phyloP scores from a whole-genome alignment of 1,284 basidiomycete genomes.

The Apiotrichum brassicae region DNA sequence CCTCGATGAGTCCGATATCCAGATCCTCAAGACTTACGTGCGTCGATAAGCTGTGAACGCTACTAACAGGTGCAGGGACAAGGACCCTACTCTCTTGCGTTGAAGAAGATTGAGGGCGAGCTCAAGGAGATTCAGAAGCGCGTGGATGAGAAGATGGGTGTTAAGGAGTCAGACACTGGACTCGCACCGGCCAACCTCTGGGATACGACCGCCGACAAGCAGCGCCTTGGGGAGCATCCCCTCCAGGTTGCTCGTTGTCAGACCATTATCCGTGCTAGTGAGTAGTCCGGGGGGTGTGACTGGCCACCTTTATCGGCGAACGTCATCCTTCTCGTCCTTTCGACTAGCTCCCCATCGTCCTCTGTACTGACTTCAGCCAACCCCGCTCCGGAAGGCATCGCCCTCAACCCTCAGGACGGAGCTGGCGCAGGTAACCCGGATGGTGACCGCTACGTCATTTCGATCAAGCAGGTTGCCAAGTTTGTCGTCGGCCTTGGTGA shows the following conservation, averaged over 20 bases:
- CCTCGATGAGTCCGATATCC: constrained; percentile 96
- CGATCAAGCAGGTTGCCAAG: constrained; percentile 99
- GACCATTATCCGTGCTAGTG: constrained; percentile 79
- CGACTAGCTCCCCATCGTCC: no score
- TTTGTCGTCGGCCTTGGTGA: constrained; percentile 97
- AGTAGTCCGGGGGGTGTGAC: constrained; percentile 13
- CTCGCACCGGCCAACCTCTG: constrained; percentile 93
- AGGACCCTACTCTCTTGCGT: constrained; percentile 85
- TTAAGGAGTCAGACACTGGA: constrained; percentile 98
- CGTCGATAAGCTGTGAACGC: constrained; percentile 32
- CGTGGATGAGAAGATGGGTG: constrained; percentile 95
- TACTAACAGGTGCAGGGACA: constrained; percentile 62
- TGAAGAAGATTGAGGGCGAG: constrained; percentile 87
- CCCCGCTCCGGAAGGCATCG: constrained; percentile 55
- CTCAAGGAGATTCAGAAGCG: constrained; percentile 96
- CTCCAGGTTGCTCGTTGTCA: constrained; percentile 97
- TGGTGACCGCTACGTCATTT: constrained; percentile 98
- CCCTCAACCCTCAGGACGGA: constrained; percentile 45
- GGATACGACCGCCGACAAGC: constrained; percentile 80
- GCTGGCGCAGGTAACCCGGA: constrained; percentile 54
- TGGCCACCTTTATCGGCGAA: no score
- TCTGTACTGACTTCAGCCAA: constrained; percentile 49
- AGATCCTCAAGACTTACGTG: constrained; percentile 96
- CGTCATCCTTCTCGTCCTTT: no score
- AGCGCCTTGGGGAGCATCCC: constrained; percentile 81